Evolutionary conservation across 352 stramenopile species (phyloP), one percentile per base, ranked within the genome.

Genomic region (Globisporangium camurandrum): DNA sequence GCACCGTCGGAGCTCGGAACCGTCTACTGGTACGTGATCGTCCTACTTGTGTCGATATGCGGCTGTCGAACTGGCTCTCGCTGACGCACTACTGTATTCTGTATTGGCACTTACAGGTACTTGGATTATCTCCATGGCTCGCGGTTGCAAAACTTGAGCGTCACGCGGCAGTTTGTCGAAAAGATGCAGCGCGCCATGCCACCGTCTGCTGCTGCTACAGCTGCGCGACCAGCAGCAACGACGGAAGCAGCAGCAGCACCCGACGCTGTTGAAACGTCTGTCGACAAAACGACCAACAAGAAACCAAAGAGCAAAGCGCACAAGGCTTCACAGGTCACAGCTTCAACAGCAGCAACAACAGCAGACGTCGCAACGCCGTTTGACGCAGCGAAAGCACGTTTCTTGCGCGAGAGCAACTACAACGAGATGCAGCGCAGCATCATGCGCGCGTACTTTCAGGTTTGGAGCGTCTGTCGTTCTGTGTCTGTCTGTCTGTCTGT

Each of bases 91-190:
- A n/a, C n/a, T 49, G 27, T 8, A 19, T 26, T 34, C 2, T 11
- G 23, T 20, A 0, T 30, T 14, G 17, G 16, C 43, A 10, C 12
- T 59, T 41, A 22, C 34, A 86, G 74, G 71, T 94, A 94, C 52
- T 48, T 92, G 34, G 84, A 95, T 65, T 95, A 89, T 54, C 62
- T 95, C 51, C 64, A 83, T 40, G 79, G 82, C n/a, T 84, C 79
- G 27, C 77, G 82, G 9, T 67, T 93, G 6, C 82, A 93, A 49
- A 93, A 90, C 47, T 54, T 93, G 20, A 86, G 71, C 4, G 66
- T 86, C 26, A 88, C 79, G 39, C 89, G 82, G 77, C 70, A 66
- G 28, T 91, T 93, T 52, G 65, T 93, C 3, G 72, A 93, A 43
- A 88, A 88, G 46, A 73, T 93, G 71, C 83, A 82, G 23, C 62